Evolutionary conservation across 257 asterid genomes (phyloP).

Genomic region (Solanum bulbocastanum): DNA sequence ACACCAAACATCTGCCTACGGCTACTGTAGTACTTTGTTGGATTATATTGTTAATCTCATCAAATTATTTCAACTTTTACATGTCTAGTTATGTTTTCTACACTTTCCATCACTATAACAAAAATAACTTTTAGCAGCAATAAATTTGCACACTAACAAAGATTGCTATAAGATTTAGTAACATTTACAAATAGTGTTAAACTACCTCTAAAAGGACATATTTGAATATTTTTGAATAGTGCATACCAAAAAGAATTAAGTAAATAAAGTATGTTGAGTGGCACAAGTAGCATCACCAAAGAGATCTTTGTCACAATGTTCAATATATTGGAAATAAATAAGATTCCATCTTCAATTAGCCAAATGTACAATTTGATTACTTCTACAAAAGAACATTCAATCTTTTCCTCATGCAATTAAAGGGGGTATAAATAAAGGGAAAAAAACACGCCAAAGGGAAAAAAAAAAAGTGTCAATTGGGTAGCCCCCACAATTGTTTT

Average conservation of each 20-base stretch:
- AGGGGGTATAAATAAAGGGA: neutral
- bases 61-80: neutral
- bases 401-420: neutral
- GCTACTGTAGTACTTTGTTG: neutral
- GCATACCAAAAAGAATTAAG: too few relatives aligned
- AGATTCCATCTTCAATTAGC: neutral
- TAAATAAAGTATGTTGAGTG: too few relatives aligned
- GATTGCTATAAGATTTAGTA: rapidly evolving
- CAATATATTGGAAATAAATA: neutral
- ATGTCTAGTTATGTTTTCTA: neutral
- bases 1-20: neutral
- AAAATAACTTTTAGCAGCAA: too few relatives aligned
- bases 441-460: neutral
- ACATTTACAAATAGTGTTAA: too few relatives aligned
- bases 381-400: neutral
- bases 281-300: neutral
- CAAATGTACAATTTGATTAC: neutral
- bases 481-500: neutral
- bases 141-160: too few relatives aligned
- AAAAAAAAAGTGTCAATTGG: neutral
- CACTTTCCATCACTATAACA: rapidly evolving
- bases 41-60: neutral
- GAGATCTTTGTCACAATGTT: neutral
- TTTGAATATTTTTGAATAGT: too few relatives aligned
- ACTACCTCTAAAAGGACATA: neutral